Percentiles rank a stretch among this genome's conserved stretches.
Evolutionary conservation across 805 yeast species (phyloP).

Genomic region (Teunomyces stri): DNA sequence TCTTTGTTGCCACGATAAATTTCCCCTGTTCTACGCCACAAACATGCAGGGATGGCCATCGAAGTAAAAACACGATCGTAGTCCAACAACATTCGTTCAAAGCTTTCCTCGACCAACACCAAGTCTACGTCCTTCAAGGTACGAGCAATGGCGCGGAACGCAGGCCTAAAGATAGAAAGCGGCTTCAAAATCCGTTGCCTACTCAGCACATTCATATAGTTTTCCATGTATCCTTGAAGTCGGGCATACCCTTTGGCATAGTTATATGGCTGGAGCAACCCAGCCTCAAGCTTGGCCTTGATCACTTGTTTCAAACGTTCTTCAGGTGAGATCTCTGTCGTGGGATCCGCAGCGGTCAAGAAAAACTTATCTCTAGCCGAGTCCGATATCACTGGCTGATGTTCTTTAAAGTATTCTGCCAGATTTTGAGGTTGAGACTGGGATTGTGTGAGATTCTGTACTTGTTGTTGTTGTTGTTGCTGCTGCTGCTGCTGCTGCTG

Average conservation of each 20-base stretch:
- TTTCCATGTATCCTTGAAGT: constrained; percentile 86
- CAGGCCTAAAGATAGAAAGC: constrained; percentile 81
- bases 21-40: constrained; percentile 97
- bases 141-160: constrained; percentile 88
- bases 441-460: not conserved
- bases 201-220: constrained; percentile 80
- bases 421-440: constrained; percentile 5
- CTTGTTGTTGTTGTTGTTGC: constrained; percentile 7
- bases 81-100: constrained; percentile 89
- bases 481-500: constrained; percentile 1
- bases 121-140: constrained; percentile 88
- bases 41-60: constrained; percentile 96
- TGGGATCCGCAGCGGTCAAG: constrained; percentile 95
- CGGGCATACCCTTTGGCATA: constrained; percentile 93
- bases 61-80: constrained; percentile 94
- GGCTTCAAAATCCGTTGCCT: constrained; percentile 86
- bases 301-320: constrained; percentile 91
- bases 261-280: constrained; percentile 85
- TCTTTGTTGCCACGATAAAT: constrained; percentile 94
- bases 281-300: constrained; percentile 92
- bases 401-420: constrained; percentile 13
- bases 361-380: constrained; percentile 91
- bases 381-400: constrained; percentile 53
- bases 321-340: constrained; percentile 90
- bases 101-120: constrained; percentile 88